These are phyloP conservation scores for Discostella stelligeroides DNA, from an alignment of 108 stramenopile species.

Conservation along the genomic window DNA sequence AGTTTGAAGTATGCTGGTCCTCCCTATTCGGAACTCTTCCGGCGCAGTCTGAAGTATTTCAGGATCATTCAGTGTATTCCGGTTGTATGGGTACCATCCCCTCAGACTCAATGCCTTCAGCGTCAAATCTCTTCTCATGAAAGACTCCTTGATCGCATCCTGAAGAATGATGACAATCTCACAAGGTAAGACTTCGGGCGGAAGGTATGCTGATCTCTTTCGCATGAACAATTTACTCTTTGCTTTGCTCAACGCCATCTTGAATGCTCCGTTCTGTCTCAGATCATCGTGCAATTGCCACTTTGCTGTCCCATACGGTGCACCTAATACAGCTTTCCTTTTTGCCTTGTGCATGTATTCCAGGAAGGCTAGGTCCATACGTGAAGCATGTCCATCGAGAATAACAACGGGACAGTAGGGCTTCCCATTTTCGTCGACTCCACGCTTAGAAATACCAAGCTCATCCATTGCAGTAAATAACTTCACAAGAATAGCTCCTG, in stretches of 20 bases:
- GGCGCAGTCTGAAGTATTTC: too few species aligned
- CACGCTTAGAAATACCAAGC: not conserved
- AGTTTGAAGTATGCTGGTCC: too few species aligned
- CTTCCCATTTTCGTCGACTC: not conserved
- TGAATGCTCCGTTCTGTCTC: constrained; percentile 3
- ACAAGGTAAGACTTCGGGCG: too few species aligned
- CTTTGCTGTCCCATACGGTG: not conserved
- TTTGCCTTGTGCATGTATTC: not conserved
- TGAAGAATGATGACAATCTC: too few species aligned
- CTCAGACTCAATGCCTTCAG: too few species aligned
- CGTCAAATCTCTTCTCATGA: too few species aligned
- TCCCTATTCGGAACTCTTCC: too few species aligned
- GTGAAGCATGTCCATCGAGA: too few species aligned
- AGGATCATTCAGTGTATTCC: too few species aligned
- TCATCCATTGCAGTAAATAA: not conserved
- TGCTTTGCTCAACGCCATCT: not conserved
- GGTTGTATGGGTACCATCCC: too few species aligned
- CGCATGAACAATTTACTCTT: not conserved
- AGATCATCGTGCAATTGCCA: not conserved
- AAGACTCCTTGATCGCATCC: too few species aligned
- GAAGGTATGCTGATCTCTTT: too few species aligned
- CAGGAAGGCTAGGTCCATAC: not conserved
- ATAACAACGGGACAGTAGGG: not conserved
- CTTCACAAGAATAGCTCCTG: not conserved
- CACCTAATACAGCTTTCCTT: not conserved